A percentile compares a stretch with the other conserved stretches of the same genome.
Conservation (phyloP, 345 rosid species). For the Lepidium africanum region DNA sequence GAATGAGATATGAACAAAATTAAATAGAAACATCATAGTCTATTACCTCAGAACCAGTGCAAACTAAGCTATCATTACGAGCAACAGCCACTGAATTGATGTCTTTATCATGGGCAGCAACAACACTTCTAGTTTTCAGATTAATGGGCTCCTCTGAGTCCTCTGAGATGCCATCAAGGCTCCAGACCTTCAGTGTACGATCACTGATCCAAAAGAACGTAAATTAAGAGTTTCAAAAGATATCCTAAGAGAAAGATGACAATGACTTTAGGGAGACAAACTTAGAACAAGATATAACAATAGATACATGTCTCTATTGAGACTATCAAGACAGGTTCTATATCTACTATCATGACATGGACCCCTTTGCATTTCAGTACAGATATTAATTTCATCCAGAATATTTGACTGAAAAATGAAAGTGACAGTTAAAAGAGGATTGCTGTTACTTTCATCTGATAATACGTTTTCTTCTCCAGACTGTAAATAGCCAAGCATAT, state of each 20-base stretch:
- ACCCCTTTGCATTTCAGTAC: not conserved
- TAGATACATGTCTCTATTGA: not conserved
- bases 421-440: not conserved
- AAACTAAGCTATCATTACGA: slow-evolving; percentile 82
- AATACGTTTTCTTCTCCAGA: not conserved
- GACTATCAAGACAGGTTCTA: slow-evolving; percentile 7
- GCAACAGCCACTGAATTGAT: slow-evolving; percentile 86
- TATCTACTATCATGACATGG: not conserved
- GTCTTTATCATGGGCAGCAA: slow-evolving; percentile 90
- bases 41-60: slow-evolving; percentile 92
- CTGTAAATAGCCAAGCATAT: slow-evolving; percentile 3
- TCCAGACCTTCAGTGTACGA: slow-evolving; percentile 95
- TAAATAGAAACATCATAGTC: not conserved
- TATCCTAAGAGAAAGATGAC: not conserved
- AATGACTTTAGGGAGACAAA: not conserved
- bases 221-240: not conserved
- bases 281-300: not conserved
- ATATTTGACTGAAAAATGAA: not conserved
- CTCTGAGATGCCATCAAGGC: slow-evolving; percentile 57
- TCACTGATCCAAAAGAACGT: slow-evolving; percentile 47
- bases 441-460: not conserved
- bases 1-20: not conserved
- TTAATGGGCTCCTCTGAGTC: slow-evolving; percentile 45
- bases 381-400: slow-evolving; percentile 1
- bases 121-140: slow-evolving; percentile 85